Conservation (phyloP, 257 asterid species). For the Cruciata laevipes region DNA sequence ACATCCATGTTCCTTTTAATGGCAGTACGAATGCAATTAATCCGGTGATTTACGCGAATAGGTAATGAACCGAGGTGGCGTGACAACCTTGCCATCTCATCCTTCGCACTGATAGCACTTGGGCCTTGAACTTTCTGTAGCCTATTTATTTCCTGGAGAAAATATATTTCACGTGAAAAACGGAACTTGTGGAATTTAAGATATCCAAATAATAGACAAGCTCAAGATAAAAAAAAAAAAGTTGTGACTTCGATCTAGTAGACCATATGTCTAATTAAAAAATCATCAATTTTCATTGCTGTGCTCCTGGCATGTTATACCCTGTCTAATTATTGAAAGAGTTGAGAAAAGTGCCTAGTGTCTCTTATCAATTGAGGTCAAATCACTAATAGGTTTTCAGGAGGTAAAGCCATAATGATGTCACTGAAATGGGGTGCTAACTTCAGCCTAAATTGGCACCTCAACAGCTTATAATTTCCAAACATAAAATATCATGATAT, state of each 20-base stretch:
- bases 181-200: not conserved
- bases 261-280: not conserved
- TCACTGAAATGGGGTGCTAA: not conserved
- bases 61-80: slow-evolving; percentile 97
- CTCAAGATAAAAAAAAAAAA: not conserved
- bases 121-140: slow-evolving; percentile 94
- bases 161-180: slow-evolving; percentile 5
- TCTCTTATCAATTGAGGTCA: not conserved
- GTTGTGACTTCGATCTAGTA: not conserved
- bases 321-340: not conserved
- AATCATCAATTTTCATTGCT: not conserved
- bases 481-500: not conserved
- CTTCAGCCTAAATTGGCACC: not conserved
- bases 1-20: slow-evolving; percentile 97
- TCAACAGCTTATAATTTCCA: not conserved
- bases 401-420: not conserved
- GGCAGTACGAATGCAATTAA: slow-evolving; percentile 90
- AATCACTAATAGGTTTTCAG: not conserved
- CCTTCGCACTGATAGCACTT: slow-evolving; percentile 96
- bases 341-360: not conserved
- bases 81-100: slow-evolving; percentile 92
- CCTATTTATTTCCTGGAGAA: slow-evolving; percentile 73
- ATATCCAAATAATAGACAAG: not conserved
- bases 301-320: not conserved
- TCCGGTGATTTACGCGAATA: slow-evolving; percentile 92